Conservation (phyloP, 2,329 filamentous ascomycete species). For the Aureobasidium uvarum region DNA sequence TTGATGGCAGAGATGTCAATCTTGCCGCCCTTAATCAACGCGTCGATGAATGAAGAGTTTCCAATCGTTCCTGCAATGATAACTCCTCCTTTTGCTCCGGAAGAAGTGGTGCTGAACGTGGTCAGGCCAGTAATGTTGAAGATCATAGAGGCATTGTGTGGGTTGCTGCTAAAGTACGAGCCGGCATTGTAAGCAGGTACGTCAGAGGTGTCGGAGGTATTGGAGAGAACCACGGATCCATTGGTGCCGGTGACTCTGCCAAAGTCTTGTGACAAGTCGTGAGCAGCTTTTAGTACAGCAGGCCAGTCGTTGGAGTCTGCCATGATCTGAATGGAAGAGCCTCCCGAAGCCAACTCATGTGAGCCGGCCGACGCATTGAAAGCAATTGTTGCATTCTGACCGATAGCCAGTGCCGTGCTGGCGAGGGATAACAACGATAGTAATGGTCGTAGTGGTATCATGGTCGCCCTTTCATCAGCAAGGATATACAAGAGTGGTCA, state of each 20-base stretch:
- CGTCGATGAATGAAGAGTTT: slow-evolving; percentile 61
- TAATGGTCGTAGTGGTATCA: slow-evolving; percentile 17
- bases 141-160: slow-evolving; percentile 43
- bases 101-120: slow-evolving; percentile 38
- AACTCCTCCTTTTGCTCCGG: slow-evolving; percentile 40
- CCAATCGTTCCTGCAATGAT: slow-evolving; percentile 69
- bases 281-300: slow-evolving; percentile 65
- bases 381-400: slow-evolving; percentile 52
- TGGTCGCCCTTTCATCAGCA: slow-evolving; percentile 1
- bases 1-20: slow-evolving; percentile 58
- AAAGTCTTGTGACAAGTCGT: slow-evolving; percentile 67
- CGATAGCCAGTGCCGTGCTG: slow-evolving; percentile 41
- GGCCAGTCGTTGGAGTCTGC: slow-evolving; percentile 62
- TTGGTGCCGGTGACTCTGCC: slow-evolving; percentile 67
- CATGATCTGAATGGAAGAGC: slow-evolving; percentile 51
- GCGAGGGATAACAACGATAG: slow-evolving; percentile 18
- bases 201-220: slow-evolving; percentile 38
- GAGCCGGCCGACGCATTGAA: slow-evolving; percentile 44
- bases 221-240: slow-evolving; percentile 53
- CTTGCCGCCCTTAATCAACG: slow-evolving; percentile 55
- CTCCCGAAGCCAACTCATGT: slow-evolving; percentile 30
- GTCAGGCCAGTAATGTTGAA: slow-evolving; percentile 45
- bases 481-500: neutral
- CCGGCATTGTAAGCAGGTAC: slow-evolving; percentile 20
- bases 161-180: slow-evolving; percentile 43